Evolutionary conservation across 129 eudicot genomes (phyloP).

Genomic region (Lonicera japonica): DNA sequence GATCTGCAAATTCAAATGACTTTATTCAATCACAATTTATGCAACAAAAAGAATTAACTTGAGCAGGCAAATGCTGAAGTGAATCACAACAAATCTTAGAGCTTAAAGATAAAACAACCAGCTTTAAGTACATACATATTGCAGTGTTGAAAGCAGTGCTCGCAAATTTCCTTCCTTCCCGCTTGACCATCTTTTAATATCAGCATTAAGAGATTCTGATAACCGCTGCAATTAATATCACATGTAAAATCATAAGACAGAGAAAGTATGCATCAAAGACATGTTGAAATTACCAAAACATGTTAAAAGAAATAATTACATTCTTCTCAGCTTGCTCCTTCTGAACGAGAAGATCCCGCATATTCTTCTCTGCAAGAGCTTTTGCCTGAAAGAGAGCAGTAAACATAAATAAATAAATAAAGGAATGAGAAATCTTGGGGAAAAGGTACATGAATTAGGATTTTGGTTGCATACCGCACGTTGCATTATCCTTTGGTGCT

Average conservation of each 20-base stretch:
- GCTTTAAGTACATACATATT: constrained; percentile 56
- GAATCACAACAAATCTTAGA: background rate
- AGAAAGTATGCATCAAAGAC: constrained; percentile 9
- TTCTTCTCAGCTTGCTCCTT: constrained; percentile 92
- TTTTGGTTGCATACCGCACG: constrained; percentile 48
- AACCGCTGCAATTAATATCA: constrained; percentile 60
- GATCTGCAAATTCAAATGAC: constrained; percentile 42
- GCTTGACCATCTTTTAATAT: constrained; percentile 86
- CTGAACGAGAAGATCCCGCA: constrained; percentile 78
- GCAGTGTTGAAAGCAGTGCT: constrained; percentile 92
- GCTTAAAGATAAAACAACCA: too few species aligned
- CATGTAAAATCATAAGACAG: constrained; percentile 13
- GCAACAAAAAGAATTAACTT: background rate
- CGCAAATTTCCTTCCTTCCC: constrained; percentile 99
- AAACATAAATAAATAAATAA: constrained; percentile 7
- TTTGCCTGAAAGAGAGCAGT: constrained; percentile 59
- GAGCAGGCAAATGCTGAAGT: background rate
- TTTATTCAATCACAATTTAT: background rate
- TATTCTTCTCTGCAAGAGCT: constrained; percentile 96
- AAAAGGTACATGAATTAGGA: background rate
- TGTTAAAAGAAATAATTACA: constrained; percentile 34
- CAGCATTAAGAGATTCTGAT: constrained; percentile 81
- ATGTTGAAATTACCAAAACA: constrained; percentile 8
- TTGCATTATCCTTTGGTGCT: constrained; percentile 83
- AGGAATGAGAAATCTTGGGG: background rate